Evolutionary conservation across 495 filamentous ascomycete genomes (phyloP).

Genomic region (Ramalina intermedia): DNA sequence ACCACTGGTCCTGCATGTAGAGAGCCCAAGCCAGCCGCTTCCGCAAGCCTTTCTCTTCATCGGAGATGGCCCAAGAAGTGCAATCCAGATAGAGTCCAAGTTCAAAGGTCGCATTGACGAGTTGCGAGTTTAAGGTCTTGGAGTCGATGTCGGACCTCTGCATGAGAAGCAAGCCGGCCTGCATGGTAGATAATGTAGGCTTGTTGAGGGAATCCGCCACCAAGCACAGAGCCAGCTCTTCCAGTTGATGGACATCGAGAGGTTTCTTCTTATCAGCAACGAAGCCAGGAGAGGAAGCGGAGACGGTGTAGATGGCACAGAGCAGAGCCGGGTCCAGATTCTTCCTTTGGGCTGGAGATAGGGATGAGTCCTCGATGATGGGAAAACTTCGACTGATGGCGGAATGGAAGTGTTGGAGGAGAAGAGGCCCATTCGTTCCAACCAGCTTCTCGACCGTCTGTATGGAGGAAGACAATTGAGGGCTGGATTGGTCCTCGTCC

Average conservation of each 20-base stretch:
- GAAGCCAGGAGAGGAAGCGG: conserved; percentile 79
- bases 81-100: conserved; percentile 45
- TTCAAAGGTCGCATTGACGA: conserved; percentile 40
- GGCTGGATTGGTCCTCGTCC: conserved; percentile 22
- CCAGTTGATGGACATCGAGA: conserved; percentile 61
- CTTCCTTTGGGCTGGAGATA: conserved; percentile 51
- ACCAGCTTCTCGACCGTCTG: conserved; percentile 74
- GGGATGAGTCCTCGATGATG: conserved; percentile 74
- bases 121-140: conserved; percentile 72
- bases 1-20: conserved; percentile 49
- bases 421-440: conserved; percentile 59
- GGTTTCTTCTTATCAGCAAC: conserved; percentile 50
- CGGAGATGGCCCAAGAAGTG: conserved; percentile 37
- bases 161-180: conserved; percentile 77
- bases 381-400: conserved; percentile 83
- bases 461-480: conserved; percentile 41
- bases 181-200: conserved; percentile 85
- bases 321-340: conserved; percentile 73
- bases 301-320: conserved; percentile 79
- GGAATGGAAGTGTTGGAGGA: conserved; percentile 80
- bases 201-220: conserved; percentile 64
- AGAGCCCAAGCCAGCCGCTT: conserved; percentile 45
- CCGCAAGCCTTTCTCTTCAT: conserved; percentile 39
- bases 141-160: conserved; percentile 79
- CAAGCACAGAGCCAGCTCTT: conserved; percentile 58